Percentiles rank a stretch among this genome's conserved stretches.
phyloP scores from a whole-genome alignment of 306 rosid species.

The Quercus dentata region DNA sequence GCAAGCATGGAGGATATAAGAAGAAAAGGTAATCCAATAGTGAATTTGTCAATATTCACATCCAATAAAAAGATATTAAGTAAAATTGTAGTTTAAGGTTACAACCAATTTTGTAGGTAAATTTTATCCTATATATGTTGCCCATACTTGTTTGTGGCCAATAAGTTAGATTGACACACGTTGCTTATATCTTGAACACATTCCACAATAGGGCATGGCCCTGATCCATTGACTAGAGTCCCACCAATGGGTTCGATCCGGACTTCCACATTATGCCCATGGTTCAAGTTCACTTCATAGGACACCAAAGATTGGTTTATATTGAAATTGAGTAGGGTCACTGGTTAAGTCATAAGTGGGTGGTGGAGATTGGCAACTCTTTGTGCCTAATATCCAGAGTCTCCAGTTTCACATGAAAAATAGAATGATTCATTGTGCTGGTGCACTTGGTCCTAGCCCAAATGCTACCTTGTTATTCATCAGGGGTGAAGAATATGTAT shows the following conservation, averaged over 20 bases:
- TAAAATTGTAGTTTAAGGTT: too few species aligned
- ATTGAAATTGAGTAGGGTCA: constrained; percentile 23
- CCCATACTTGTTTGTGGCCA: neutral
- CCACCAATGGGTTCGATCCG: constrained; percentile 32
- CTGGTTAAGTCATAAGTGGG: constrained; percentile 16
- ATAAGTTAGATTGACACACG: constrained; percentile 19
- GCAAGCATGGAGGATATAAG: too few species aligned
- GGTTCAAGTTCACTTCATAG: constrained; percentile 34
- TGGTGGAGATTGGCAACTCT: constrained; percentile 3
- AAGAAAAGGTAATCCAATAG: too few species aligned
- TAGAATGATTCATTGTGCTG: neutral
- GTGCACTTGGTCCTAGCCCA: constrained; percentile 19
- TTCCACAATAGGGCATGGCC: constrained; percentile 29
- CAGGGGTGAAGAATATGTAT: constrained; percentile 21
- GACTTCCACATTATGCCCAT: constrained; percentile 31
- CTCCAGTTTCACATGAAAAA: constrained; percentile 31
- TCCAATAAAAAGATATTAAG: too few species aligned
- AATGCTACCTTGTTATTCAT: constrained; percentile 15
- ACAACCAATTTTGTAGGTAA: too few species aligned
- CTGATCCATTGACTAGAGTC: constrained; percentile 19
- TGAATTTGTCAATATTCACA: too few species aligned
- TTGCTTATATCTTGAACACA: constrained; percentile 8
- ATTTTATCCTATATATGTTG: neutral
- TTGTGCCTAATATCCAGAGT: constrained; percentile 14
- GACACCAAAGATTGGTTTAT: constrained; percentile 24